Conservation (phyloP, 129 eudicot genomes). For the Cynara cardunculus region DNA sequence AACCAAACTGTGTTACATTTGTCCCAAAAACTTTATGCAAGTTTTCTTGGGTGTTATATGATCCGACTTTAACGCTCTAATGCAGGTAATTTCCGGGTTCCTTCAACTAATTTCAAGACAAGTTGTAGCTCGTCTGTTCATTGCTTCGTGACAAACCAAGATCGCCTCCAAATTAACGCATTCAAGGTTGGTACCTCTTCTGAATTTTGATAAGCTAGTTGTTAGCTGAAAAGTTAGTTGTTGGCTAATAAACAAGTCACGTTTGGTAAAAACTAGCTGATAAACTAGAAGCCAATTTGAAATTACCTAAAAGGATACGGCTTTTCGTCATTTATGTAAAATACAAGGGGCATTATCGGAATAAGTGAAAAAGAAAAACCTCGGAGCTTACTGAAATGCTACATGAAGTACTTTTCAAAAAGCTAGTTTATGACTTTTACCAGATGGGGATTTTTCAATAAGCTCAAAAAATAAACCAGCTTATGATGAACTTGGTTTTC, state of each 20-base stretch:
- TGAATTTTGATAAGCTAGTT: not conserved
- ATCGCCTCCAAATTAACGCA: conserved; percentile 2
- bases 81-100: conserved; percentile 24
- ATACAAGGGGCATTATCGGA: not conserved
- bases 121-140: conserved; percentile 4
- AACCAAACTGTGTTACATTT: not conserved
- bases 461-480: not conserved
- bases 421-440: not conserved
- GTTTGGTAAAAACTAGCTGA: not conserved
- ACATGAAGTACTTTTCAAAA: not conserved
- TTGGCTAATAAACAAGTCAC: not conserved
- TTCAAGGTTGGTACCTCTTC: conserved; percentile 35
- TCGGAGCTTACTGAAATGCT: not conserved
- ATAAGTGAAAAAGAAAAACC: not conserved
- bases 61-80: conserved; percentile 3
- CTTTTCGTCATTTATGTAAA: not conserved
- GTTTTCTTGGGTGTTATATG: not conserved
- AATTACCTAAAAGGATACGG: not conserved
- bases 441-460: not conserved
- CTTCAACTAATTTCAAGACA: conserved; percentile 9
- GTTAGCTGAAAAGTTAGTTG: not conserved
- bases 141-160: conserved; percentile 1
- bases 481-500: too few species aligned
- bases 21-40: too few species aligned
- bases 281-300: not conserved